Base-by-base conservation (phyloP, 495 filamentous ascomycete genomes). In the Pseudevernia furfuracea region DNA sequence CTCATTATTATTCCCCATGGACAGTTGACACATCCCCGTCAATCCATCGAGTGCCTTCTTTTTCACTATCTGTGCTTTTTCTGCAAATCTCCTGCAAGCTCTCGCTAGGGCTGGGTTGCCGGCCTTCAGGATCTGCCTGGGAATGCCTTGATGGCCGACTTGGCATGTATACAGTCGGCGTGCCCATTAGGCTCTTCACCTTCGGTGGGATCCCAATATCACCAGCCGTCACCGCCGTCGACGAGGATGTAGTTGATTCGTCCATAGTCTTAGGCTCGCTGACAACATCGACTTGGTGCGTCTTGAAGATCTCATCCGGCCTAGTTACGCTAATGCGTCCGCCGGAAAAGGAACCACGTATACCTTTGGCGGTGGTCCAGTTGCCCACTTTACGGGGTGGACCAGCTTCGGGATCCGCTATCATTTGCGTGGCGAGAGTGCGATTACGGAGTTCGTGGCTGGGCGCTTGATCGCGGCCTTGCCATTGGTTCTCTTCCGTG, bases 401-500 rank as follows among this genome's bases (percentile, higher is more conserved):
- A 4, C n/a, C 32, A 1, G 41, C 38, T 49, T 62, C 44, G 39
- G 43, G 48, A 53, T 68, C 63, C 48, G 62, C 44, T 19, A 11
- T 63, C 49, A 39, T 23, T 19, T 68, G 59, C 49, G 36, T 32
- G 39, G 55, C 52, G 12, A 61, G 48, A 39, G 44, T 58, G 38
- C 66, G 62, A 32, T 68, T 55, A 23, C 52, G 66, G 21, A 68
- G 48, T 48, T 65, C 66, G 43, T 68, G 62, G 9, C 46, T 55
- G 39, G 44, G 28, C 0, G 12, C 52, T 23, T 37, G 48, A 9
- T 53, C 62, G 30, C 60, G 21, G 28, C 58, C 64, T 30, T 58
- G 52, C 48, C 56, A 78, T 17, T 62, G 65, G 41, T 76, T 74
- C 17, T 73, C 74, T 30, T 67, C 68, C 11, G 69, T 72, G 52